Conservation (phyloP, 768 basidiomycete species). For the Pleurotus salmoneostramineus region DNA sequence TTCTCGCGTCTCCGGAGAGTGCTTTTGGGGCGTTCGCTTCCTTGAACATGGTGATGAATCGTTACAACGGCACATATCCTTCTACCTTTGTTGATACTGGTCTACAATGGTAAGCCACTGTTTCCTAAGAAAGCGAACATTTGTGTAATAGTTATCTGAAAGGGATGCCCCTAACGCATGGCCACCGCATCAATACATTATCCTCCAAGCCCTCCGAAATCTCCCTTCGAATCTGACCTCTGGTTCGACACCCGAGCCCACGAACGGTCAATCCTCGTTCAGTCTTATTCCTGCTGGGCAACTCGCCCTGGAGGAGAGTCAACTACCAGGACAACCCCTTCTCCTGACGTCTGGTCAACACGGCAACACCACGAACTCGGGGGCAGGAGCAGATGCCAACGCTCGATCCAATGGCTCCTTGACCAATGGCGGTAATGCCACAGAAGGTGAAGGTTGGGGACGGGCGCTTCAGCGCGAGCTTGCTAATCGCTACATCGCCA, state of each 20-base stretch:
- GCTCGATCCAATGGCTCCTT: slow-evolving; percentile 44
- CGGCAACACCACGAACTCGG: slow-evolving; percentile 46
- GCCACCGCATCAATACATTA: slow-evolving; percentile 84
- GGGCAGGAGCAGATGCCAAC: slow-evolving; percentile 60
- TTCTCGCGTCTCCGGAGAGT: slow-evolving; percentile 50
- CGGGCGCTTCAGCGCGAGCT: slow-evolving; percentile 61
- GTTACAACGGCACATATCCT: slow-evolving; percentile 87
- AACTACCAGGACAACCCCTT: slow-evolving; percentile 67
- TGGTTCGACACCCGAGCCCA: slow-evolving; percentile 46
- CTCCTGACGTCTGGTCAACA: slow-evolving; percentile 20
- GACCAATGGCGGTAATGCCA: slow-evolving; percentile 63
- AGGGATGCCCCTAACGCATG: slow-evolving; percentile 89
- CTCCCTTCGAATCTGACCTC: slow-evolving; percentile 71
- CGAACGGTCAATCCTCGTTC: slow-evolving; percentile 54
- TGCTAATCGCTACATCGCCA: slow-evolving; percentile 81
- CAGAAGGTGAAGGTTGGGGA: slow-evolving; percentile 61
- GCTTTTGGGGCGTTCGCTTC: slow-evolving; percentile 73
- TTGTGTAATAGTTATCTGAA: background rate
- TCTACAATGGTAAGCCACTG: slow-evolving; percentile 62
- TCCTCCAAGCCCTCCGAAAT: slow-evolving; percentile 69
- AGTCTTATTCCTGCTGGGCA: slow-evolving; percentile 75
- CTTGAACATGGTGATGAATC: slow-evolving; percentile 73
- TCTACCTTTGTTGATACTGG: slow-evolving; percentile 76
- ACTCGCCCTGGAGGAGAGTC: slow-evolving; percentile 65
- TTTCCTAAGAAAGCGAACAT: background rate